These are phyloP conservation scores for Xylaria sp. DNA, from an alignment of 2,329 filamentous ascomycete genomes.

Conservation along the genomic window DNA sequence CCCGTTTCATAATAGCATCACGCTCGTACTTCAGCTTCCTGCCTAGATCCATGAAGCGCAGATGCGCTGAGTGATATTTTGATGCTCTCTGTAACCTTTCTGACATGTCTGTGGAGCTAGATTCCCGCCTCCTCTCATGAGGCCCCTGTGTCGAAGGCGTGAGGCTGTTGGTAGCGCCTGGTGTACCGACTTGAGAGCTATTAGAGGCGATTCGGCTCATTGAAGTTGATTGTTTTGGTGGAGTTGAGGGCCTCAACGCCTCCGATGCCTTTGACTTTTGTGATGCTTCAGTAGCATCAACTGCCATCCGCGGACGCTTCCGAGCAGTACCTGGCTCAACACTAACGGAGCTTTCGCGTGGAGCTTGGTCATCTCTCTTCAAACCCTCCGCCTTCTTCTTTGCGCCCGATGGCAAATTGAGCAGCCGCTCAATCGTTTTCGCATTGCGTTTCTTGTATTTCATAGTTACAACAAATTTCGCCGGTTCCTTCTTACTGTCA, in stretches of 20 bases:
- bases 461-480: slow-evolving; percentile 50
- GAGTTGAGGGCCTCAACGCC: slow-evolving; percentile 54
- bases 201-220: slow-evolving; percentile 62
- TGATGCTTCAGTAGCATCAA: slow-evolving; percentile 44
- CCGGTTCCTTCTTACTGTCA: slow-evolving; percentile 41
- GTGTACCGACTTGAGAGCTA: slow-evolving; percentile 59
- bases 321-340: slow-evolving; percentile 52
- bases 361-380: slow-evolving; percentile 43
- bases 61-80: slow-evolving; percentile 46
- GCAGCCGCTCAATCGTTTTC: slow-evolving; percentile 52
- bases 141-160: slow-evolving; percentile 47
- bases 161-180: slow-evolving; percentile 51
- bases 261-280: slow-evolving; percentile 54
- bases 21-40: slow-evolving; percentile 61
- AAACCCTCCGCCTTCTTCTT: slow-evolving; percentile 46
- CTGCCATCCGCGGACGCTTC: slow-evolving; percentile 54
- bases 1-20: slow-evolving; percentile 50
- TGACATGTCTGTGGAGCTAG: slow-evolving; percentile 31
- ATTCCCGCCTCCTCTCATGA: slow-evolving; percentile 46
- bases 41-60: slow-evolving; percentile 49
- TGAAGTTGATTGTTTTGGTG: slow-evolving; percentile 53
- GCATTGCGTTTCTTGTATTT: slow-evolving; percentile 55
- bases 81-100: slow-evolving; percentile 39
- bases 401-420: slow-evolving; percentile 47
- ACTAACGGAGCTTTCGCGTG: slow-evolving; percentile 48